A percentile compares a stretch with the other conserved stretches of the same genome.
Conservation (phyloP, 2,329 filamentous ascomycete genomes). For the Penicillium rolfsii region DNA sequence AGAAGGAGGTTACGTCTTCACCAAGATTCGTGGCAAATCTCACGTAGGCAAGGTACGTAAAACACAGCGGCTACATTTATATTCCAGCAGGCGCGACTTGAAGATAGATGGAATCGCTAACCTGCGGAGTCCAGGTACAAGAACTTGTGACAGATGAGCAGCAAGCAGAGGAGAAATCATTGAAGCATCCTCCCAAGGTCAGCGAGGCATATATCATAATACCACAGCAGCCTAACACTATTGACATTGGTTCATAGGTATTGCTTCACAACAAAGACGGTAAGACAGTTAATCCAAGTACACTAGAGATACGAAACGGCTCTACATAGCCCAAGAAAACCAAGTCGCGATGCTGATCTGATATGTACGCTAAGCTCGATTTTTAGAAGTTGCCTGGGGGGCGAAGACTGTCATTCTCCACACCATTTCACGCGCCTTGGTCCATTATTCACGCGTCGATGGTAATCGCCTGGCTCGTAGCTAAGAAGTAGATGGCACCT, state of each 20-base stretch:
- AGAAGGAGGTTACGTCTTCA: neutral
- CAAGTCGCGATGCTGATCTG: neutral
- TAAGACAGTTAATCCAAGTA: neutral
- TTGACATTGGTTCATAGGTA: neutral
- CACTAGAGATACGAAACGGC: neutral
- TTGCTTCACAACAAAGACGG: neutral
- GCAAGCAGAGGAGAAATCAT: neutral
- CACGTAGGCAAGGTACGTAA: neutral
- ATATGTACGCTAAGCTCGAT: too few relatives aligned
- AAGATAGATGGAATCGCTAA: neutral
- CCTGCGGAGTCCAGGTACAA: neutral
- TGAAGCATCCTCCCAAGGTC: neutral
- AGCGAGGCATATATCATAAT: neutral
- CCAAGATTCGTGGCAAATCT: neutral
- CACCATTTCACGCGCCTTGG: too few relatives aligned
- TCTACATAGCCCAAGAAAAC: neutral
- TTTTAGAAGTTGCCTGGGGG: neutral
- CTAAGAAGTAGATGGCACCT: too few relatives aligned
- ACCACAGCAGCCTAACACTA: neutral
- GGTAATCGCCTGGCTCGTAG: too few relatives aligned
- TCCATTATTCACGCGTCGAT: too few relatives aligned
- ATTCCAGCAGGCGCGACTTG: neutral
- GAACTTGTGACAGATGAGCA: neutral
- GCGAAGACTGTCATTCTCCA: too few relatives aligned
- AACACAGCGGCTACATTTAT: neutral